Evolutionary conservation across 176 grass and related monocot species (phyloP).

Genomic region (Poa annua): DNA sequence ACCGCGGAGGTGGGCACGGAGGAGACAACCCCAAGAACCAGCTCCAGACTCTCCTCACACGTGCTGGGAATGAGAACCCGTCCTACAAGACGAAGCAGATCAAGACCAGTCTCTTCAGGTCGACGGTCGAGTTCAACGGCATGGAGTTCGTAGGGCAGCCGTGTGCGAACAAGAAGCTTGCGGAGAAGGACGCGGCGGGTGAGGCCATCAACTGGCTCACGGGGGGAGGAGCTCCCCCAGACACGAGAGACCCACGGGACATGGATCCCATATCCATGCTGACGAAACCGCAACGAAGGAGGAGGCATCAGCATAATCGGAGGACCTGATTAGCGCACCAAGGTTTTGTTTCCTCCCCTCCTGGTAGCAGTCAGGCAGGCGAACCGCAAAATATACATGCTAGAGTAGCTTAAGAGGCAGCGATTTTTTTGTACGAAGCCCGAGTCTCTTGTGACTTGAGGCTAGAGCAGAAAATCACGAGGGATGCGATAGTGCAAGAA

Average conservation of each 20-base stretch:
- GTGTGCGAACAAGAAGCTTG: constrained; percentile 83
- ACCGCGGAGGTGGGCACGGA: constrained; percentile 53
- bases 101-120: constrained; percentile 64
- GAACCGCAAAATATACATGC: not conserved
- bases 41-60: constrained; percentile 58
- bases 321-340: constrained; percentile 28
- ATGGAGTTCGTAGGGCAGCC: constrained; percentile 94
- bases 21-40: constrained; percentile 81
- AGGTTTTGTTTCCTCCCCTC: not conserved
- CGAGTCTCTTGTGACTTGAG: constrained; percentile 1
- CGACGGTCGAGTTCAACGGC: constrained; percentile 80
- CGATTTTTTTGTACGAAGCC: constrained; percentile 37
- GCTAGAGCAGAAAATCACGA: not conserved
- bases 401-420: constrained; percentile 24
- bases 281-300: constrained; percentile 63
- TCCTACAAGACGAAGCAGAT: constrained; percentile 84
- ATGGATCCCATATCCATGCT: constrained; percentile 63
- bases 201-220: constrained; percentile 85
- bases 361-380: constrained; percentile 4
- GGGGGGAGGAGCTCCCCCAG: constrained; percentile 37
- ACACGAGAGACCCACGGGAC: constrained; percentile 35
- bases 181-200: constrained; percentile 79
- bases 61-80: constrained; percentile 76
- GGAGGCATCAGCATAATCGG: constrained; percentile 69
- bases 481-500: not conserved